Percentiles rank a stretch among this genome's conserved stretches.
phyloP scores from a whole-genome alignment of 1,284 basidiomycete species.

The Rhodofomes roseus region DNA sequence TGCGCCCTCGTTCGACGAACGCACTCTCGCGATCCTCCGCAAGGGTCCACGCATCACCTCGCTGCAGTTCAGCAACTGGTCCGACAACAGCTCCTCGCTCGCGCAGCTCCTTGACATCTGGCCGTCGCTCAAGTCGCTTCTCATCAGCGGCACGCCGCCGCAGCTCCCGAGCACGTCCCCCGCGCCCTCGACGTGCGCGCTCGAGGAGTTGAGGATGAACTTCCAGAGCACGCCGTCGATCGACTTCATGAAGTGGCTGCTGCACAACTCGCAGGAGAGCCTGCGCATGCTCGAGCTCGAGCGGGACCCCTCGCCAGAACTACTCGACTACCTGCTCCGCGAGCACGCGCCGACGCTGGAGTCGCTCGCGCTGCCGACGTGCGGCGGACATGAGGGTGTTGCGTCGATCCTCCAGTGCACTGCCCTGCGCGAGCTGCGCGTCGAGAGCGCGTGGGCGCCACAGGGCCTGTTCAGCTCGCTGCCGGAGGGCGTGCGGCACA shows the following conservation, averaged over 20 bases:
- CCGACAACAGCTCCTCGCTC: conserved; percentile 54
- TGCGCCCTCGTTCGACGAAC: conserved; percentile 52
- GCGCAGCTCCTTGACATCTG: conserved; percentile 60
- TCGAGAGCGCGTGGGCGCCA: conserved; percentile 46
- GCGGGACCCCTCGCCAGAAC: conserved; percentile 48
- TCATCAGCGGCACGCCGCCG: conserved; percentile 57
- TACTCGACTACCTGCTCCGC: conserved; percentile 49
- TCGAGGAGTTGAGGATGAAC: conserved; percentile 54
- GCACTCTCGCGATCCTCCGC: conserved; percentile 47
- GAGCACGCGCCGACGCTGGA: conserved; percentile 44
- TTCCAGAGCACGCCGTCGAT: conserved; percentile 54
- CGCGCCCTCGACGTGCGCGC: conserved; percentile 41
- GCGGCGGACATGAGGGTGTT: conserved; percentile 42
- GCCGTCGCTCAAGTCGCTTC: conserved; percentile 50
- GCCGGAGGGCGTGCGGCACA: conserved; percentile 44
- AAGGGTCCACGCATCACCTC: conserved; percentile 51
- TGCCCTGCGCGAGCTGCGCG: conserved; percentile 46
- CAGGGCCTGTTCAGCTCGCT: conserved; percentile 46
- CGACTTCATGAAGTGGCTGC: conserved; percentile 64
- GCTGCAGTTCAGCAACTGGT: conserved; percentile 67
- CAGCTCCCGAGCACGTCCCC: conserved; percentile 41
- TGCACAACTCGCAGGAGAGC: conserved; percentile 48
- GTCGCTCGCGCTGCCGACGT: conserved; percentile 55
- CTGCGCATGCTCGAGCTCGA: conserved; percentile 53
- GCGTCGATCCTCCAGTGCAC: conserved; percentile 44